These are phyloP conservation scores for Nakazawaea molendinolei DNA, from an alignment of 805 yeast species.

Conservation along the genomic window DNA sequence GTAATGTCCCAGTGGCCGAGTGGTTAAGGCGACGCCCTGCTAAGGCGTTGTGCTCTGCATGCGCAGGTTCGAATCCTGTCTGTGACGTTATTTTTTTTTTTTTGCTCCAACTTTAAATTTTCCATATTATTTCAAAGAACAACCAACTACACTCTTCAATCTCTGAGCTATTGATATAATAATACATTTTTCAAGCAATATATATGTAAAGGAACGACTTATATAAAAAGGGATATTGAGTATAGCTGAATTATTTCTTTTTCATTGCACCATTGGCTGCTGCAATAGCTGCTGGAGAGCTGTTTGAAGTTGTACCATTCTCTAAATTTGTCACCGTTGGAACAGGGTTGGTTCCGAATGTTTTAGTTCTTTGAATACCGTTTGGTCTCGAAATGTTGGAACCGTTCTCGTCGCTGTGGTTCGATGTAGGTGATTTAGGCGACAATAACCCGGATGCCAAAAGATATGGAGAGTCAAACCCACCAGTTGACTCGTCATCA, in stretches of 20 bases:
- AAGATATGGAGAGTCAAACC: slow-evolving; percentile 64
- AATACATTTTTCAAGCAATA: not conserved
- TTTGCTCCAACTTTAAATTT: not conserved
- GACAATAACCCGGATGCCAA: slow-evolving; percentile 57
- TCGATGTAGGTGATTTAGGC: slow-evolving; percentile 30
- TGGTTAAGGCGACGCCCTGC: slow-evolving; percentile 76
- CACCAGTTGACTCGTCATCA: slow-evolving; percentile 19
- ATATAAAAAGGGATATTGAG: too few relatives aligned
- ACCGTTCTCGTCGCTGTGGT: slow-evolving; percentile 13
- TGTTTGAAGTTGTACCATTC: slow-evolving; percentile 12
- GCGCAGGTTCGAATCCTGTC: slow-evolving; percentile 99
- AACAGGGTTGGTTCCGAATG: slow-evolving; percentile 14
- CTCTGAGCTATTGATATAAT: not conserved
- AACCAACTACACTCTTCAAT: not conserved
- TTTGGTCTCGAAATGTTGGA: slow-evolving; percentile 1
- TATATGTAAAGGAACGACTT: too few relatives aligned
- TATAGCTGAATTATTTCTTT: slow-evolving; percentile 4
- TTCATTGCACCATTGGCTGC: slow-evolving; percentile 8
- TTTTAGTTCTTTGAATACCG: slow-evolving; percentile 10
- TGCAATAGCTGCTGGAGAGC: slow-evolving; percentile 9
- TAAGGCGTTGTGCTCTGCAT: slow-evolving; percentile 86
- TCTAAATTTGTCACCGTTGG: slow-evolving; percentile 16
- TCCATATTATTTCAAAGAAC: not conserved
- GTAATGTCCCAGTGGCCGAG: slow-evolving; percentile 58
- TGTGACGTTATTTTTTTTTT: slow-evolving; percentile 62